Base-by-base conservation (phyloP, 1,284 basidiomycete species). In the Rhodotorula sp. region DNA sequence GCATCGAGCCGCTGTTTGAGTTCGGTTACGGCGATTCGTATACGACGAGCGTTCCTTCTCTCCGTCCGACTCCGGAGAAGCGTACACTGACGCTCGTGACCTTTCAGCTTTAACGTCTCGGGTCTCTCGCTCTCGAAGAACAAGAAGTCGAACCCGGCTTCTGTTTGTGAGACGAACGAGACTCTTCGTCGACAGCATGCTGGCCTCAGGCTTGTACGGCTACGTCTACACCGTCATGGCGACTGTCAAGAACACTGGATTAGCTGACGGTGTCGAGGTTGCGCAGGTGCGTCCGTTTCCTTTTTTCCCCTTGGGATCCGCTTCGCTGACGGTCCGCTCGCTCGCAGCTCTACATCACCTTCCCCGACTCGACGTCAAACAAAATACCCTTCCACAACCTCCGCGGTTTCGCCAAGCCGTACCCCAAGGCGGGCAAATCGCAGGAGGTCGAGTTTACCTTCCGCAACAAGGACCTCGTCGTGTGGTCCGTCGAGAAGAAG, bases 21-120 rank as follows among this genome's bases (percentile, higher is more conserved):
- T 84, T 84, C 68, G 83, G 83, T 26, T 81, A 78, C 68, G 83
- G 83, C n/a, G 73, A 82, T 31, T 73, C 78, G 53, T 84, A 84
- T 75, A 79, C 83, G 10, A 77, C 76, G 64, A 64, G 31, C 47
- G 58, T 55, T 30, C 15, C 11, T 15, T 34, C 24, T 26, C 15
- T 2, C 24, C 8, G 1, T 24, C 30, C 18, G 3, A 1, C 44
- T 28, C 30, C 24, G 24, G 13, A n/a, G 1, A n/a, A n/a, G n/a
- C n/a, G n/a, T n/a, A n/a, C n/a, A n/a, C n/a, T n/a, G n/a, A n/a
- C n/a, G n/a, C n/a, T n/a, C n/a, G n/a, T n/a, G n/a, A n/a, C n/a
- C n/a, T n/a, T n/a, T 2, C 58, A 67, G 60, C 2, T 83, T 83
- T 72, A 76, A 76, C 51, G 77, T 82, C 63, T 70, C 76, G 13